Evolutionary conservation across 345 rosid species (phyloP), one percentile per base, ranked within the genome.

Genomic region (Excoecaria agallocha): DNA sequence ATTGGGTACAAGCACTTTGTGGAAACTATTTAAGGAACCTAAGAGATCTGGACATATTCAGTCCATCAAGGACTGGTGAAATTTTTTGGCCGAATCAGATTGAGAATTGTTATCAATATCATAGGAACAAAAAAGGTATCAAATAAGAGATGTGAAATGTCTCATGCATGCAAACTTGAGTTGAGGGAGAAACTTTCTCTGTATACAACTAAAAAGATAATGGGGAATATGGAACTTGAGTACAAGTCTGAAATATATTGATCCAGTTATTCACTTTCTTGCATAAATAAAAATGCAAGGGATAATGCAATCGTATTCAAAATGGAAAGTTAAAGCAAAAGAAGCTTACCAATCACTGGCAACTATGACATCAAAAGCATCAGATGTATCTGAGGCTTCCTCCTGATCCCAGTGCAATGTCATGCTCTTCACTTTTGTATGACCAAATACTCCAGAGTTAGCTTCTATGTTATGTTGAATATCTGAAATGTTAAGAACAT

Each of bases 301-400:
- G 68, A 49, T 17, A 72, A 77, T 68, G 64, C 66, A 72, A 66
- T 58, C 16, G 50, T 46, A 10, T 66, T 77, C 71, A 30, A 81
- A 45, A 74, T 68, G 62, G 38, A 71, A 72, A 66, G 71, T 69
- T 12, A 72, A 67, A 74, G 74, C 75, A 85, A 67, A 77, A 16
- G 75, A 63, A 70, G 73, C 57, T 75, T 86, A 96, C 98, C 96
- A 91, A 71, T 96, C 99, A 80, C 97, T 90, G 17, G 97, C 93
- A 77, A 91, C 80, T 60, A 96, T 89, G 85, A 91, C 56, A 77
- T 93, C 92, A 69, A 88, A 92, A 68, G 38, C 46, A 83, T 85
- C 67, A 69, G 83, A 68, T 17, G 80, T 68, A 68, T 79, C 75
- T 64, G 88, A 78, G 77, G 84, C 63, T 56, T 84, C 84, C 19